phyloP scores from a whole-genome alignment of 208 protist genomes.

The Acanthamoeba lugdunensis region DNA sequence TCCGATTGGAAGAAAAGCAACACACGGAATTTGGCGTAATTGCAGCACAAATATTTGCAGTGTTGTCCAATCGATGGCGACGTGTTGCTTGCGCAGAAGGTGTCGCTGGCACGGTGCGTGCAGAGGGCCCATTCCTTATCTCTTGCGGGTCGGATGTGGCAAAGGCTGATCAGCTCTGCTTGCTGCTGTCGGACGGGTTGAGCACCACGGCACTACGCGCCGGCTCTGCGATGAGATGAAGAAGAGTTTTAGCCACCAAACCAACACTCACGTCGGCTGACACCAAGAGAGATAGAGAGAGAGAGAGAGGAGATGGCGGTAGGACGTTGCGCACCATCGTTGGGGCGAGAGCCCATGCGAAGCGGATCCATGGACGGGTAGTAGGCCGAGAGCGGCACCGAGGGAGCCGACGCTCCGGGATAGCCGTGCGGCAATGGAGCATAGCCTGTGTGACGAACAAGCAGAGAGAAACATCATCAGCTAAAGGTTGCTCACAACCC shows the following conservation, averaged over 20 bases:
- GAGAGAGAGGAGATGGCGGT: no score
- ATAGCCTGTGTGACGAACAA: not conserved
- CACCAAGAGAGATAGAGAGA: no score
- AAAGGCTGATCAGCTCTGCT: not conserved
- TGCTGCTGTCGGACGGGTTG: conserved; percentile 2
- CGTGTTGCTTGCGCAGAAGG: no score
- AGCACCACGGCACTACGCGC: not conserved
- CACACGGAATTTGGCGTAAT: not conserved
- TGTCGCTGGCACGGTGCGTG: no score
- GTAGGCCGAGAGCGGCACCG: conserved; percentile 35
- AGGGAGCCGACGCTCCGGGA: not conserved
- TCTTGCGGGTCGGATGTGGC: no score
- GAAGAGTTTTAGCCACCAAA: no score
- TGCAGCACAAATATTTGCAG: not conserved
- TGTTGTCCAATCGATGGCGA: not conserved
- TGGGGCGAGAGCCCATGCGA: conserved; percentile 51
- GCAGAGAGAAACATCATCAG: no score
- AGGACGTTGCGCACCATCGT: not conserved
- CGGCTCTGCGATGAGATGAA: not conserved
- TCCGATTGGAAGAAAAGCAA: not conserved
- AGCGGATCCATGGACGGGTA: conserved; percentile 73
- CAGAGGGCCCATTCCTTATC: no score
- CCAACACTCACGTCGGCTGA: not conserved
- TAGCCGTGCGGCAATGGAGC: conserved; percentile 22
- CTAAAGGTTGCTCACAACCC: no score